Percentiles rank a stretch among this genome's conserved stretches.
Evolutionary conservation across 352 stramenopile species (phyloP).

Genomic region (Phytophthora cactorum): DNA sequence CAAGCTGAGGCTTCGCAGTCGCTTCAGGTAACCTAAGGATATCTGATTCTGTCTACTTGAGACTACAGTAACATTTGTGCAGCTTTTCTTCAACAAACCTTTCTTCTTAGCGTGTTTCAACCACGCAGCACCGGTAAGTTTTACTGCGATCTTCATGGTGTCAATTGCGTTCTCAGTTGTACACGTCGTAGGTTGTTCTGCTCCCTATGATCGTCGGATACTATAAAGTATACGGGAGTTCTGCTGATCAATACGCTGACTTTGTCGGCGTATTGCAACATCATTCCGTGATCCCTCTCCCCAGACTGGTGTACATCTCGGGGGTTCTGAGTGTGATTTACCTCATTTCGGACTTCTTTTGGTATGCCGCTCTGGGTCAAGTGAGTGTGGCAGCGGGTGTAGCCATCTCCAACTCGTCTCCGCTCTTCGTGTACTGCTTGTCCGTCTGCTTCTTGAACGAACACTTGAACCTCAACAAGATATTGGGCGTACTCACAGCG

Average conservation of each 20-base stretch:
- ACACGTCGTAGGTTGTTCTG: slow-evolving; percentile 36
- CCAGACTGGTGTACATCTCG: slow-evolving; percentile 42
- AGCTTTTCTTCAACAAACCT: slow-evolving; percentile 40
- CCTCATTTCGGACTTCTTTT: slow-evolving; percentile 64
- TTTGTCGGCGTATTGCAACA: slow-evolving; percentile 35
- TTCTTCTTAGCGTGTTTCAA: slow-evolving; percentile 72
- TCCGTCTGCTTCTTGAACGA: slow-evolving; percentile 68
- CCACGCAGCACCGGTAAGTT: slow-evolving; percentile 44
- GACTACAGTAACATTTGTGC: background rate
- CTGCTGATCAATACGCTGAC: slow-evolving; percentile 27
- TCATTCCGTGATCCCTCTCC: slow-evolving; percentile 47
- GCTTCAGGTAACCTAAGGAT: slow-evolving; percentile 23
- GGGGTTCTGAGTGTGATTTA: slow-evolving; percentile 48
- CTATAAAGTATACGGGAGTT: slow-evolving; percentile 38
- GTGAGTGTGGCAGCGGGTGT: slow-evolving; percentile 59
- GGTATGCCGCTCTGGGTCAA: slow-evolving; percentile 53
- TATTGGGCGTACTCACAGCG: slow-evolving; percentile 50
- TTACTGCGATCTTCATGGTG: background rate
- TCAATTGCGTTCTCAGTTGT: background rate
- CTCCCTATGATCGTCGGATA: slow-evolving; percentile 47
- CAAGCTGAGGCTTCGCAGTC: slow-evolving; percentile 40
- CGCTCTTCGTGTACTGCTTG: slow-evolving; percentile 74
- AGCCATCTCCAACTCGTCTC: slow-evolving; percentile 65
- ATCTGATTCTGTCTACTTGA: background rate
- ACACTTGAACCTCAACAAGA: slow-evolving; percentile 44